Base-by-base conservation (phyloP, 805 yeast species). In the Kregervanrija pseudodelftensis region DNA sequence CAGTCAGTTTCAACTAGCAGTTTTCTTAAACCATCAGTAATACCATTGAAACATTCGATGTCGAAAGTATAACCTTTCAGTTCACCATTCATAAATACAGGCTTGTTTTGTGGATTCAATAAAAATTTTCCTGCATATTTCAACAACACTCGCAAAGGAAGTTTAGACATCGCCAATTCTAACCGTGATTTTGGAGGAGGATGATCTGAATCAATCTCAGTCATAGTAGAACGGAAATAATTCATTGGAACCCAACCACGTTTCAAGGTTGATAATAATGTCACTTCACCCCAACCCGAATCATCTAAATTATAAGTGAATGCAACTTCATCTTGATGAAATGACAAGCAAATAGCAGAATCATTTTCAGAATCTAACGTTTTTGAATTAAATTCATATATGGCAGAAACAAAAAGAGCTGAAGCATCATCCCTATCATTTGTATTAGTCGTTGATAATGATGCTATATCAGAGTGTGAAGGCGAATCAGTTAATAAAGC, bases 221-320 rank as follows among this genome's bases (percentile, higher is more conserved):
- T 52, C 22, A 66, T 45, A 5, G 69, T 61, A 11, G 67, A 70
- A 5, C 80, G 65, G 55, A 85, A 85, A 63, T 82, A 85, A 57
- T 85, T 85, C 73, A 85, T 80, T 3, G 95, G 95, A 13, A 85
- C 86, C 95, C 95, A 85, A 13, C 95, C 95, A 49, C 88, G 66
- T 53, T 73, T 72, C 42, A 80, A 66, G 11, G 80, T 69, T 45
- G 77, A 80, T 8, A 85, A 63, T 34, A 84, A 57, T 0, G 90
- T 85, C 2, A 85, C 93, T 60, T 85, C 95, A 48, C 90, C 91
- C 95, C 95, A 85, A 0, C 93, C 95, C 15, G 88, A 80, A 44
- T 81, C 82, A 59, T 85, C 93, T 16, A 84, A 76, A 8, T 85
- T 76, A 55, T 84, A 89, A 4, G 85, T 85, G 61, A 84, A 85